These are phyloP conservation scores for Sphaerosporella brunnea DNA, from an alignment of 495 filamentous ascomycete genomes.

Conservation along the genomic window DNA sequence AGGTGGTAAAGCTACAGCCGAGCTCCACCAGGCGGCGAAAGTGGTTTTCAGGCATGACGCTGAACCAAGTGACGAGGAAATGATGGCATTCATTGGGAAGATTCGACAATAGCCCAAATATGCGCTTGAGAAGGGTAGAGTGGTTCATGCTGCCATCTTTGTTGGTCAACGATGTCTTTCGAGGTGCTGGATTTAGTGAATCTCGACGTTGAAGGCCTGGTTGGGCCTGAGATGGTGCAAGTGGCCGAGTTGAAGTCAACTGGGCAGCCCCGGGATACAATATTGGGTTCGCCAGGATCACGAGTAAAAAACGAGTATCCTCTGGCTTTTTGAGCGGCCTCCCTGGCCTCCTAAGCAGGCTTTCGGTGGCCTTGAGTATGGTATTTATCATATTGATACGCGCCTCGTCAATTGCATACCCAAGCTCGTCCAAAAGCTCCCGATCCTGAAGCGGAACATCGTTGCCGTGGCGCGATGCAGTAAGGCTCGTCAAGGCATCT, in stretches of 20 bases:
- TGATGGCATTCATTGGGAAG: conserved; percentile 59
- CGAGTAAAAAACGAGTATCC: conserved; percentile 65
- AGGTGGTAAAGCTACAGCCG: conserved; percentile 61
- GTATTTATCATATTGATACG: conserved; percentile 48
- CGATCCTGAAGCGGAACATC: conserved; percentile 31
- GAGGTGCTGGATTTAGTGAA: not conserved
- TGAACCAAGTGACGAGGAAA: conserved; percentile 71
- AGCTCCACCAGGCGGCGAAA: conserved; percentile 62
- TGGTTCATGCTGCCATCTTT: conserved; percentile 28
- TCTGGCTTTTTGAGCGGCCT: conserved; percentile 48
- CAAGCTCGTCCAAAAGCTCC: conserved; percentile 39
- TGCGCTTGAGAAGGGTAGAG: conserved; percentile 73
- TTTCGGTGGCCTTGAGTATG: conserved; percentile 69
- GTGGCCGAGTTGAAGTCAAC: conserved; percentile 7
- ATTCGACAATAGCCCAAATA: conserved; percentile 65
- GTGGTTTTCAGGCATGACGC: conserved; percentile 47
- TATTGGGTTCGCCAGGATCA: conserved; percentile 67
- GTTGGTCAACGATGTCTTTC: not conserved
- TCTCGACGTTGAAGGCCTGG: not conserved
- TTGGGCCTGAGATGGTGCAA: conserved; percentile 6
- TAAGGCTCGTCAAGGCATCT: conserved; percentile 11
- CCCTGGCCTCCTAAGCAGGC: conserved; percentile 67
- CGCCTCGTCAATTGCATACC: conserved; percentile 45
- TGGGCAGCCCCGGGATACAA: conserved; percentile 33
- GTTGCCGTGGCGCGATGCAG: not conserved